A percentile compares a stretch with the other conserved stretches of the same genome.
phyloP scores from a whole-genome alignment of 768 basidiomycete species.

The Leucocoprinus sp. region DNA sequence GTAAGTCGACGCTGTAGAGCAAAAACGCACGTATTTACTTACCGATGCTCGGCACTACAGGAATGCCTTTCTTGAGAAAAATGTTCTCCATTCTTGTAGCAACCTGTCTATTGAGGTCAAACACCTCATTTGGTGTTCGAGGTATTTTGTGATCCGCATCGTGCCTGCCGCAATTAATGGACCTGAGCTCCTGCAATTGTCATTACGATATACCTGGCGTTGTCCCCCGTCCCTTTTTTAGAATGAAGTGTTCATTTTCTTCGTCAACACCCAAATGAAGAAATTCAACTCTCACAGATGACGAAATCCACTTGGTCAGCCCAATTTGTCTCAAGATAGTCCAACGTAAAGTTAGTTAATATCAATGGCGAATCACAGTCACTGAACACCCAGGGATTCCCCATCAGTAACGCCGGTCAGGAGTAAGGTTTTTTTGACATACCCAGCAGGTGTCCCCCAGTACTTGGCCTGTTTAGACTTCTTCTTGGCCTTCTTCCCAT shows the following conservation, averaged over 20 bases:
- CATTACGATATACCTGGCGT: slow-evolving; percentile 51
- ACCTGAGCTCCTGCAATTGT: too few relatives aligned
- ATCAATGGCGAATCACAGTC: slow-evolving; percentile 77
- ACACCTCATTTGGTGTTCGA: slow-evolving; percentile 75
- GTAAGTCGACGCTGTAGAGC: slow-evolving; percentile 1
- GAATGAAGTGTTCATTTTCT: background rate
- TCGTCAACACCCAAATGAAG: background rate
- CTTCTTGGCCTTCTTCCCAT: slow-evolving; percentile 52
- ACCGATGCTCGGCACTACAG: slow-evolving; percentile 79
- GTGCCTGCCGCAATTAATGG: slow-evolving; percentile 38
- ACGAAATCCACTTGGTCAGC: slow-evolving; percentile 84
- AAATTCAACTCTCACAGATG: slow-evolving; percentile 50
- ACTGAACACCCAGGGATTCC: slow-evolving; percentile 24
- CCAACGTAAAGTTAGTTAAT: slow-evolving; percentile 76
- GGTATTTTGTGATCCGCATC: slow-evolving; percentile 81
- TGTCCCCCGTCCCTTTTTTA: slow-evolving; percentile 68
- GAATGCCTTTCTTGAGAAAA: slow-evolving; percentile 64
- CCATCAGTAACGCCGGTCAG: background rate
- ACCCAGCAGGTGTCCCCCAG: slow-evolving; percentile 68
- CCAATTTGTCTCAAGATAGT: slow-evolving; percentile 75
- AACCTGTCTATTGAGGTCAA: slow-evolving; percentile 59
- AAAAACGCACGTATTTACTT: slow-evolving; percentile 5
- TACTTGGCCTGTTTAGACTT: slow-evolving; percentile 44
- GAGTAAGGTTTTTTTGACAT: slow-evolving; percentile 18
- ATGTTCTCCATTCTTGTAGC: slow-evolving; percentile 62